Base-by-base conservation (phyloP, 352 stramenopile species). In the Peronospora belbahrii region DNA sequence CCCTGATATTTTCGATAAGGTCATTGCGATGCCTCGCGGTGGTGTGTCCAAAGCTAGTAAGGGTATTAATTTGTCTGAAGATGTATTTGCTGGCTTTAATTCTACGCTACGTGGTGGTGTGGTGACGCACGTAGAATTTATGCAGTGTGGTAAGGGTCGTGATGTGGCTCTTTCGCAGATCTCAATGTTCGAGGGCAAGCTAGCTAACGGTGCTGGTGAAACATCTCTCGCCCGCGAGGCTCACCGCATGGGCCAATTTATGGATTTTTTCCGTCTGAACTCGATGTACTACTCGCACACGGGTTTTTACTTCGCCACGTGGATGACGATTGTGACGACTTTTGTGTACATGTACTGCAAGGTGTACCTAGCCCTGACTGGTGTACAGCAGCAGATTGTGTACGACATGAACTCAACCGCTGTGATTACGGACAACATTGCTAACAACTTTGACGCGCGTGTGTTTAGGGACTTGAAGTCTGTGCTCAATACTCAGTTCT, bases 201-300 rank as follows among this genome's bases (percentile, higher is more conserved):
- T 88, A 9, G 76, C 76, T 10, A 88, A 88, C 44, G 76, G 76
- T 66, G 74, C 74, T 34, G 76, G 74, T 50, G 77, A 88, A 46
- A 86, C 70, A 4, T 82, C 57, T 31, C 49, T 86, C 3, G 69
- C 74, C n/a, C 77, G 77, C 39, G 77, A 88, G 41, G 74, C 67
- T 20, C 77, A 88, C 43, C 77, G 77, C 13, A 88, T 88, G 77
- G 77, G 77, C 20, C 72, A 84, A 48, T 86, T 86, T 41, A 65
- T 88, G 60, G 77, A 88, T 36, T 88, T 88, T 52, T 88, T 83
- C 56, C 77, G 77, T 43, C 43, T 88, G 14, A 85, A 86, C 56
- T 88, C 77, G 27, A 88, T 88, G 77, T 88, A 84, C 63, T 88
- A 88, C 59, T 85, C 74, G 42, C 77, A 88, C 50, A 88, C 72